Evolutionary conservation across 176 grass and related monocot species (phyloP).

Genomic region (Poa pratensis): DNA sequence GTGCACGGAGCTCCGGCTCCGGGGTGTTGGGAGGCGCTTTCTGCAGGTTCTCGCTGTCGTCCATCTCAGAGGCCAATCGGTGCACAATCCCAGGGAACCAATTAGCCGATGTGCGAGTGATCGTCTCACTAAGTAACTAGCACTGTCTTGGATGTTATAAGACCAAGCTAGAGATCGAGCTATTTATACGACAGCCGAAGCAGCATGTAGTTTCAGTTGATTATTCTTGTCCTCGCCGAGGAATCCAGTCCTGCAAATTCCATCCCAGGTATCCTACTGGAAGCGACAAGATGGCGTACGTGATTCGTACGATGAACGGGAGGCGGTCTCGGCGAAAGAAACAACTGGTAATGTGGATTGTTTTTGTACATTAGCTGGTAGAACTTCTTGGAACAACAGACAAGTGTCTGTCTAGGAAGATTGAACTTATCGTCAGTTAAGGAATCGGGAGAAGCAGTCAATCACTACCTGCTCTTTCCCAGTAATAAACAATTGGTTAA

Average conservation of each 20-base stretch:
- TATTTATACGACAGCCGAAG: not conserved
- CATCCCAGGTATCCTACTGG: not conserved
- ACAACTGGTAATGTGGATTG: not conserved
- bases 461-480: not conserved
- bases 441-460: constrained; percentile 31
- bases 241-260: not conserved
- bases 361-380: not conserved
- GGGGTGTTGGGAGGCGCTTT: constrained; percentile 26
- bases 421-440: not conserved
- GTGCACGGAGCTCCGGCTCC: not conserved
- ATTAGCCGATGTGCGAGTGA: not conserved
- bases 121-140: not conserved
- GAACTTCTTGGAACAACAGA: not conserved
- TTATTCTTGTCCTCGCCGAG: not conserved
- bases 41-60: constrained; percentile 20
- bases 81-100: not conserved
- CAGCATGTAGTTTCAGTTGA: not conserved
- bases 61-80: constrained; percentile 24
- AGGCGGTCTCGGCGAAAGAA: constrained; percentile 35
- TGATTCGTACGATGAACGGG: constrained; percentile 32
- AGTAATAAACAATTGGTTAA: not conserved
- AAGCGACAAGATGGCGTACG: constrained; percentile 17
- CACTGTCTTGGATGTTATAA: not conserved
- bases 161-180: not conserved
- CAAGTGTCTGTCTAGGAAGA: not conserved